phyloP scores from a whole-genome alignment of 768 basidiomycete genomes.

The Rhizopogon rudus region DNA sequence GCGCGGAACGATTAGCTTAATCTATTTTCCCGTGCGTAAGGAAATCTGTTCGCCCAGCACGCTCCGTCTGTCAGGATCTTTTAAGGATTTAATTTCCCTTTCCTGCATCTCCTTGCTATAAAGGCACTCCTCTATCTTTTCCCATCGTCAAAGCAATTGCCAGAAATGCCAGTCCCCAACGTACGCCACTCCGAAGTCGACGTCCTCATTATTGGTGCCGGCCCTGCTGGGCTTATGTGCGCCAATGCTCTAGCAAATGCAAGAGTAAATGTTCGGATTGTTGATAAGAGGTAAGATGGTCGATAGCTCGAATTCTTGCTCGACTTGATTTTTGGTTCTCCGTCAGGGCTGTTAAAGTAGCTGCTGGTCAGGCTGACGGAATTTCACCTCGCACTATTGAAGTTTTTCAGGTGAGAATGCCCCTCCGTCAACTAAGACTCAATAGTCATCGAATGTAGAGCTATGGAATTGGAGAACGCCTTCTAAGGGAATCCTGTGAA shows the following conservation, averaged over 20 bases:
- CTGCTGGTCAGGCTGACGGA: slow-evolving; percentile 24
- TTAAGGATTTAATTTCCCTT: not conserved
- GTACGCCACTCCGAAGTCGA: slow-evolving; percentile 28
- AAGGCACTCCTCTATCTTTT: not conserved
- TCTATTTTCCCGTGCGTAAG: not conserved
- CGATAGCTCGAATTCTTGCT: not conserved
- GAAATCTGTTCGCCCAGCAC: not conserved
- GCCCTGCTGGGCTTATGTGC: slow-evolving; percentile 39
- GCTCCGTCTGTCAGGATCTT: too few species aligned
- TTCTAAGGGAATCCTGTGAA: slow-evolving; percentile 57
- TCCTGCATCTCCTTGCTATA: not conserved
- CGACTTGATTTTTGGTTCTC: not conserved
- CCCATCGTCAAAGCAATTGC: not conserved
- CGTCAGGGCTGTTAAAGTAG: slow-evolving; percentile 12
- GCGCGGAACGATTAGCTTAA: too few species aligned
- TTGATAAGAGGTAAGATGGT: slow-evolving; percentile 33
- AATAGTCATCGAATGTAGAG: slow-evolving; percentile 38
- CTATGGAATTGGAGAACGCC: slow-evolving; percentile 63
- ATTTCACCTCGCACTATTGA: slow-evolving; percentile 29
- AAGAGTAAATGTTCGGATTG: slow-evolving; percentile 31
- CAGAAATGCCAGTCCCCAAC: slow-evolving; percentile 1
- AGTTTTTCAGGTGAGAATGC: slow-evolving; percentile 36
- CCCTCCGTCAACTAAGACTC: not conserved
- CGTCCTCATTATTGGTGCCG: slow-evolving; percentile 38
- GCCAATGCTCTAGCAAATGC: slow-evolving; percentile 36